Evolutionary conservation across 2,329 filamentous ascomycete species (phyloP), one percentile per base, ranked within the genome.

Genomic region (Arachnomyces sp.): DNA sequence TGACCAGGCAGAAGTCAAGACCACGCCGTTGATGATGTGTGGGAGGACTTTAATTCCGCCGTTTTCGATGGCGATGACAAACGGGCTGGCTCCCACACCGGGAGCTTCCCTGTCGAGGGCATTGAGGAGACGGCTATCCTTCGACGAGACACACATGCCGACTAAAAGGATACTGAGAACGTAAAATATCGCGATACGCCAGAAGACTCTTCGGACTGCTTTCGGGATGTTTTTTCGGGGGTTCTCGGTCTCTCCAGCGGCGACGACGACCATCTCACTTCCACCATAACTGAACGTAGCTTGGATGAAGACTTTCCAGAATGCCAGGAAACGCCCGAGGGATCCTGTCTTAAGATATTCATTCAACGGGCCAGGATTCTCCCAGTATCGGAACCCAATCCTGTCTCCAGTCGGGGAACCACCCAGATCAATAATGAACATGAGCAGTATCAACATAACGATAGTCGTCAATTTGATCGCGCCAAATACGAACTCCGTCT

Each of bases 301-400:
- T 39, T 67, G 67, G 43, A 68, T 66, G 38, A 72, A 59, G 36
- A 57, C 65, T 35, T 59, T 64, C 50, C 65, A 71, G 31, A 77
- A 66, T 34, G 71, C 73, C 9, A 75, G 59, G 56, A 77, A 77
- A 28, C 73, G 71, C 25, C 71, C 71, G 30, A 65, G 66, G 28
- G 54, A 47, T 28, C 52, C 61, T 0, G 50, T 43, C 13, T 54
- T 52, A 8, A 65, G 55, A 43, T 64, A 68, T 31, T 60, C 56
- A 6, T 61, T 61, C 17, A 65, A 66, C 4, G 68, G 67, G 28
- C 67, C 70, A 4, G 70, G 70, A 41, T 67, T 57, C 38, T 64
- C 65, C 70, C 70, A 72, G 52, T 71, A 70, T 4, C 59, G 52
- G 49, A 72, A 72, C 3, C 67, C 67, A 33, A 71, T 67, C n/a